Evolutionary conservation across 768 basidiomycete species (phyloP).

Genomic region (Leccinum imitatum): DNA sequence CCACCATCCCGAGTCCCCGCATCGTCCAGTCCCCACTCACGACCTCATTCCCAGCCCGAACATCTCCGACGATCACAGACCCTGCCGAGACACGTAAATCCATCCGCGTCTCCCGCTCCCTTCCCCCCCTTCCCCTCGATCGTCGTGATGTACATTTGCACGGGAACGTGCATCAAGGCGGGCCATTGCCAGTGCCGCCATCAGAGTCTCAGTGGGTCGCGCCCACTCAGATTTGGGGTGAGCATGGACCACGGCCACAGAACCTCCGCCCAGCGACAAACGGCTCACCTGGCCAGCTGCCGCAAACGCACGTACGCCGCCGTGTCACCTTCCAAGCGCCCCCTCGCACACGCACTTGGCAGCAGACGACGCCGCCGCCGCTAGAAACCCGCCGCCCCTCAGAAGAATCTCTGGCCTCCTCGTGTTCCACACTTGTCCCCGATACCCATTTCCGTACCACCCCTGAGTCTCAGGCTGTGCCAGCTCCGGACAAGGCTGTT

Average conservation of each 20-base stretch:
- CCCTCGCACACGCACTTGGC: neutral
- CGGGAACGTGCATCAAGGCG: neutral
- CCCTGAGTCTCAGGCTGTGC: neutral
- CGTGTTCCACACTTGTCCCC: conserved; percentile 18
- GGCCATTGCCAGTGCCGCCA: neutral
- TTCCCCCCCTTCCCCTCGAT: neutral
- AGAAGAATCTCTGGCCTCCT: conserved; percentile 2
- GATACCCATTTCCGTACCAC: neutral
- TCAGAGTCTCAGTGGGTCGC: neutral
- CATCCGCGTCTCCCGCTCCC: neutral
- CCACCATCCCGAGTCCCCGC: neutral
- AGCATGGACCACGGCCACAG: neutral
- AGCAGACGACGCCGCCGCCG: neutral
- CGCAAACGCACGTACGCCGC: neutral
- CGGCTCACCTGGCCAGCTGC: neutral
- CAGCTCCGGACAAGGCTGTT: neutral
- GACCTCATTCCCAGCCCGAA: neutral
- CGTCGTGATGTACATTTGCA: neutral
- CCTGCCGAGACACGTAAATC: neutral
- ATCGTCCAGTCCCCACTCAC: neutral
- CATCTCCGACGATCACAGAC: neutral
- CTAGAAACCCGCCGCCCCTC: neutral
- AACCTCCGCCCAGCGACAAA: neutral
- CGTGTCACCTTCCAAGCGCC: neutral
- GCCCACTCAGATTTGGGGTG: neutral